Evolutionary conservation across 2,329 filamentous ascomycete species (phyloP), one percentile per base, ranked within the genome.

Genomic region (Aureobasidium mangrovei): DNA sequence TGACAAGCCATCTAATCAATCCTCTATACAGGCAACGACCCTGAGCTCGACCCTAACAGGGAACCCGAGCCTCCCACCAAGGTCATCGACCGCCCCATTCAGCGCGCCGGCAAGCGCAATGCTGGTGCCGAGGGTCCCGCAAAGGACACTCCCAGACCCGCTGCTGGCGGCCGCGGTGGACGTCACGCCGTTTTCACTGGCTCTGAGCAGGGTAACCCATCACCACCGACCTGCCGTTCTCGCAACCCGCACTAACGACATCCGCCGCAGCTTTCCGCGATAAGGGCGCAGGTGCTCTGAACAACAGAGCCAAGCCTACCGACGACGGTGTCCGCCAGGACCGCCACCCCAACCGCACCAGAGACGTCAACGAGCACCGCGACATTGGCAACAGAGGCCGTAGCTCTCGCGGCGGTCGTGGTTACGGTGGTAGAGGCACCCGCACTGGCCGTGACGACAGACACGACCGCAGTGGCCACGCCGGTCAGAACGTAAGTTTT

Each of bases 81-180:
- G 82, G 86, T 88, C 71, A 81, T 93, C 70, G 89, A 95, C 73
- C 95, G 93, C 83, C 81, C 83, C 62, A 74, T 78, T 63, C 77
- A 82, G 67, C 85, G 89, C 72, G 80, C 81, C 70, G 82, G 81
- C 72, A 96, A 96, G 85, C 88, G 89, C 77, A 91, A 91, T 76
- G 85, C 81, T 70, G 84, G 86, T 69, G 82, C 83, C 70, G 83
- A 89, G 70, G 80, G 82, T 67, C 83, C 86, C 56, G 62, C 63
- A 56, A 69, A 69, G 58, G 64, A 67, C 56, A 60, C 71, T 69
- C 63, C 65, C 68, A 62, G 53, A 43, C 60, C 63, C 47, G 63
- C 64, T 41, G 67, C 69, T 60, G 68, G 70, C 61, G 73, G 74
- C 61, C 75, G 77, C 60, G 74, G 74, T 62, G 74, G 72, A 60